Evolutionary conservation across 2,329 filamentous ascomycete species (phyloP).

Genomic region (Cytospora leucostoma): DNA sequence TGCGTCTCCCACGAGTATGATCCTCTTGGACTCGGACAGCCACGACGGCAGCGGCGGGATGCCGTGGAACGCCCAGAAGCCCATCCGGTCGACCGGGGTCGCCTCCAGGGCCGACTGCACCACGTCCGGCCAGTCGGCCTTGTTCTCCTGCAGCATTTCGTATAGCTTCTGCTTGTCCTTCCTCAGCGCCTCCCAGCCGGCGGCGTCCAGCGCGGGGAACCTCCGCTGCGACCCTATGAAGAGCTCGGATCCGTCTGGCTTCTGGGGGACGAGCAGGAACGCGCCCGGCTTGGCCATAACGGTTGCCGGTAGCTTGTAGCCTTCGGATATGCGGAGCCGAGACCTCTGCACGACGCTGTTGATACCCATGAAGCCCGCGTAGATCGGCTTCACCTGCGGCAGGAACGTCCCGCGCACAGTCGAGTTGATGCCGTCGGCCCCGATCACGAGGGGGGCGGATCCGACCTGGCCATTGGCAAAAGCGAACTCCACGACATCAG

Average conservation of each 20-base stretch:
- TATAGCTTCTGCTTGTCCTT: constrained; percentile 29
- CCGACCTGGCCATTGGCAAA: neutral
- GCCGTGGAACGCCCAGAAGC: constrained; percentile 49
- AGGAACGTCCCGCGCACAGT: neutral
- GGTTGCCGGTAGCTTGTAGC: neutral
- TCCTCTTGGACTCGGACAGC: constrained; percentile 36
- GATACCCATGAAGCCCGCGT: neutral
- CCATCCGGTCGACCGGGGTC: constrained; percentile 35
- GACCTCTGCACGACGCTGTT: constrained; percentile 5
- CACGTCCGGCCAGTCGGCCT: constrained; percentile 39
- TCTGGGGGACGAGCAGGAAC: constrained; percentile 1
- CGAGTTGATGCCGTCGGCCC: constrained; percentile 3
- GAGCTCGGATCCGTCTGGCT: constrained; percentile 10
- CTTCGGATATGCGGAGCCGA: neutral
- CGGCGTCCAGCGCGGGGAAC: constrained; percentile 27
- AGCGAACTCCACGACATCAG: neutral
- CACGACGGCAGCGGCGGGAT: constrained; percentile 46
- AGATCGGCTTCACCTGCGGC: neutral
- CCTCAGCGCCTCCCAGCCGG: constrained; percentile 24
- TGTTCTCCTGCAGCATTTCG: constrained; percentile 39
- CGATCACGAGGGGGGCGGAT: neutral
- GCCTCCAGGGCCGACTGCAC: constrained; percentile 42
- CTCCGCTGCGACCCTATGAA: constrained; percentile 29
- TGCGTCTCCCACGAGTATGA: constrained; percentile 47
- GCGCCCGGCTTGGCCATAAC: constrained; percentile 1